Evolutionary conservation across 2,329 filamentous ascomycete genomes (phyloP), one percentile per base, ranked within the genome.

Genomic region (Botrytis aclada): DNA sequence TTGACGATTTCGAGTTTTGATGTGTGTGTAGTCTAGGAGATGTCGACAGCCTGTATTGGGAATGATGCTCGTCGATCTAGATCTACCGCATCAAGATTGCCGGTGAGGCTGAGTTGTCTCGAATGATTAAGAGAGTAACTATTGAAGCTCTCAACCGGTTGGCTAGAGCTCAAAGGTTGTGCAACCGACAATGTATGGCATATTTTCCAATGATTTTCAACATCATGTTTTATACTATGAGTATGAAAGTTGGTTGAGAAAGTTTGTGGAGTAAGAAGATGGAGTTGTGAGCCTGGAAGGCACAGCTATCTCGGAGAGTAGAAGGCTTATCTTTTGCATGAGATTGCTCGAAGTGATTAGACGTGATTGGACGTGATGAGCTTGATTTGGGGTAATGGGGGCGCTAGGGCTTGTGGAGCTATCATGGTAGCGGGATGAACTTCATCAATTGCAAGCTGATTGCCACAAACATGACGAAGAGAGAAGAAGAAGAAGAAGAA

Each of bases 351-450:
- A 63, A 37, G 32, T 54, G 43, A 71, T 71, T 58, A 29, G 56
- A 37, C 47, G 58, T 54, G 69, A 70, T 67, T 51, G 45, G 47
- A 14, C 37, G 22, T 58, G 43, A 20, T 39, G 45, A 37, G 43
- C 20, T 65, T 58, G 47, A 66, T 58, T 66, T 66, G 70, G 70
- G 47, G 61, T 66, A 66, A 66, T 34, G 45, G 47, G 61, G n/a
- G n/a, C 70, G 61, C 70, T 66, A 66, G 61, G 60, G 70, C 61
- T 66, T 66, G 65, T 66, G 34, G 64, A 54, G 64, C 22, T 20
- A 47, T 22, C 43, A 32, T 51, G 29, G 63, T 51, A 66, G 47
- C 16, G 32, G 64, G 64, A 54, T 39, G 45, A 54, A 54, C 45
- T 51, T 54, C 45, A 54, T 54, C 32, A 66, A 25, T 54, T 66